Conservation (phyloP, 2,329 filamentous ascomycete species). For the Helminthosporium solani region DNA sequence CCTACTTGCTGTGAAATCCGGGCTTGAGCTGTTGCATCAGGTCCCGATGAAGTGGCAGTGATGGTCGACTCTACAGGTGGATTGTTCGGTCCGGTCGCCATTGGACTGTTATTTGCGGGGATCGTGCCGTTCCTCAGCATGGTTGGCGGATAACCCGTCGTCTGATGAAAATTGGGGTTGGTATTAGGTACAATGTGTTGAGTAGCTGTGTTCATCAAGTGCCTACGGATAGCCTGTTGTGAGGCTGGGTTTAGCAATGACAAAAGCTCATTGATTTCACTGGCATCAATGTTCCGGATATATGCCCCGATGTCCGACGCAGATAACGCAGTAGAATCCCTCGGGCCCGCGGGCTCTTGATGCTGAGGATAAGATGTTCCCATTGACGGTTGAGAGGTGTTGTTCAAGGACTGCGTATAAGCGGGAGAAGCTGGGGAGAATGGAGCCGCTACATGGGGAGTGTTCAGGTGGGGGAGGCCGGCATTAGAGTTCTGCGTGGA, state of each 20-base stretch:
- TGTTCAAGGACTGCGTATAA: neutral
- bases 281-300: constrained; percentile 11
- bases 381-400: neutral
- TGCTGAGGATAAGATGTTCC: neutral
- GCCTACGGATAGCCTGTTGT: constrained; percentile 2
- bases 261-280: constrained; percentile 10
- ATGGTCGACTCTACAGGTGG: neutral
- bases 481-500: neutral
- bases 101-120: no score
- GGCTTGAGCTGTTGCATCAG: neutral
- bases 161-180: neutral
- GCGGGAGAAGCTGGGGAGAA: neutral
- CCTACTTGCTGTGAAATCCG: neutral
- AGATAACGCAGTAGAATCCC: neutral
- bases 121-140: neutral
- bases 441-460: neutral
- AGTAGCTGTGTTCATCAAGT: neutral
- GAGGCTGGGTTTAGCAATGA: constrained; percentile 7
- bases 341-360: neutral
- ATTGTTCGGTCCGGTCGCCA: neutral
- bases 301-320: constrained; percentile 9
- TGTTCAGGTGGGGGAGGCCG: neutral
- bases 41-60: neutral
- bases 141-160: neutral
- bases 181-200: neutral